These are phyloP conservation scores for Trichophyton simii DNA, from an alignment of 2,329 filamentous ascomycete species.

Conservation along the genomic window DNA sequence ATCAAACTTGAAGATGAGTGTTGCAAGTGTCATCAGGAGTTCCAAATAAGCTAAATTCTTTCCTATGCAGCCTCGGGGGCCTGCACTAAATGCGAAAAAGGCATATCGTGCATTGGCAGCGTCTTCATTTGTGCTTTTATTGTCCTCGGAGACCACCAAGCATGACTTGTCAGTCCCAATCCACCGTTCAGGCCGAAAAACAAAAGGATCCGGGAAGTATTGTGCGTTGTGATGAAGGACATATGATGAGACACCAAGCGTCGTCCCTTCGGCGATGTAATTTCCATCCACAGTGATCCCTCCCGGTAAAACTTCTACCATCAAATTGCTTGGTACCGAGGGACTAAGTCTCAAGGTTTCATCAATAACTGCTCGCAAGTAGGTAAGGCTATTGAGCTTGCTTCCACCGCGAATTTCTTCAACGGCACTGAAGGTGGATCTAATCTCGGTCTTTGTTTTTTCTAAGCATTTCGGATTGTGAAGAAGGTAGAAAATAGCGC, in stretches of 20 bases:
- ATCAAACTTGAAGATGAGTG: conserved; percentile 30
- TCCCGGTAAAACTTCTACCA: conserved; percentile 18
- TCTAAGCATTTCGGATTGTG: conserved; percentile 21
- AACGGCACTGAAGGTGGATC: conserved; percentile 20
- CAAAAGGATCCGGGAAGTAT: conserved; percentile 21
- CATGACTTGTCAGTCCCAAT: conserved; percentile 11
- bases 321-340: conserved; percentile 16
- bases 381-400: conserved; percentile 23
- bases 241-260: conserved; percentile 22
- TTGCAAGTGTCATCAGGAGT: conserved; percentile 28
- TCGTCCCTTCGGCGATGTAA: conserved; percentile 20
- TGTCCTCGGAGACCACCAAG: neutral
- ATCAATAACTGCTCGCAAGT: conserved; percentile 33
- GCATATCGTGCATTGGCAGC: conserved; percentile 36
- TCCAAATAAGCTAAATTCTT: conserved; percentile 35
- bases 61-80: conserved; percentile 31
- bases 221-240: conserved; percentile 22
- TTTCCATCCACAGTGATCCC: conserved; percentile 22
- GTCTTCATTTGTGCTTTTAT: neutral
- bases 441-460: conserved; percentile 22
- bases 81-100: conserved; percentile 26
- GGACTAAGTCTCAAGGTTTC: conserved; percentile 24
- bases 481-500: conserved; percentile 29
- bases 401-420: conserved; percentile 26
- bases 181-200: conserved; percentile 26